Evolutionary conservation across 2,329 filamentous ascomycete species (phyloP).

Genomic region (Pleoardoris graminearum): DNA sequence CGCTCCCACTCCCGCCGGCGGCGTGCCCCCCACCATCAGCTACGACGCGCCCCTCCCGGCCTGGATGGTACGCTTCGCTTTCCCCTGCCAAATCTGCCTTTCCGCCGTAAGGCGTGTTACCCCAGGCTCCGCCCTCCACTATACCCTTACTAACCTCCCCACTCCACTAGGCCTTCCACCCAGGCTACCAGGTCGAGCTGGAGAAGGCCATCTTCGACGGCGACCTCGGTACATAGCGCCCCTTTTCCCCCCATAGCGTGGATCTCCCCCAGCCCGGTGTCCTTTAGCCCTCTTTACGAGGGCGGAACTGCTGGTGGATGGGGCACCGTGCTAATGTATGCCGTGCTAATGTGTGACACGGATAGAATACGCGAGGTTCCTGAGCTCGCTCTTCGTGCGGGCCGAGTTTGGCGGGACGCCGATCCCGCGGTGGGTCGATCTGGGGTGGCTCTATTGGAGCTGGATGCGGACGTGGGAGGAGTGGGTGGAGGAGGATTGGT

Average conservation of each 20-base stretch:
- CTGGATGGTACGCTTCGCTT: not conserved
- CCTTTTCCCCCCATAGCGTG: not conserved
- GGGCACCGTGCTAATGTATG: no score
- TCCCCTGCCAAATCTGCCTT: no score
- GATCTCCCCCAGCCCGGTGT: no score
- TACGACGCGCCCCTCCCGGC: not conserved
- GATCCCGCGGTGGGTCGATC: not conserved
- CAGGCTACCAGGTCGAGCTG: not conserved
- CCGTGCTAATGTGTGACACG: no score
- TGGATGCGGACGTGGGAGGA: not conserved
- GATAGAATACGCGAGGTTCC: not conserved
- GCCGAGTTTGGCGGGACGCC: not conserved
- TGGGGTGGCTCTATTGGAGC: not conserved
- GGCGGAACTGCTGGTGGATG: no score
- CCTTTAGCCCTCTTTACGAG: no score
- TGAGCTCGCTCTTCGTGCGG: not conserved
- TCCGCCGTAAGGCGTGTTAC: no score
- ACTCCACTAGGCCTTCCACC: not conserved
- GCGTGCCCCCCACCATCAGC: not conserved
- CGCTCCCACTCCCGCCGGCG: not conserved
- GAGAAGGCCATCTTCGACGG: not conserved
- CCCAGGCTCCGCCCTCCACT: no score
- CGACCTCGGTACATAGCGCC: not conserved
- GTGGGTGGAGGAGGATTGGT: not conserved
- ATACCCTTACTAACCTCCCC: no score